Conservation (phyloP, 305 asterid species). For the Andrographis paniculata region DNA sequence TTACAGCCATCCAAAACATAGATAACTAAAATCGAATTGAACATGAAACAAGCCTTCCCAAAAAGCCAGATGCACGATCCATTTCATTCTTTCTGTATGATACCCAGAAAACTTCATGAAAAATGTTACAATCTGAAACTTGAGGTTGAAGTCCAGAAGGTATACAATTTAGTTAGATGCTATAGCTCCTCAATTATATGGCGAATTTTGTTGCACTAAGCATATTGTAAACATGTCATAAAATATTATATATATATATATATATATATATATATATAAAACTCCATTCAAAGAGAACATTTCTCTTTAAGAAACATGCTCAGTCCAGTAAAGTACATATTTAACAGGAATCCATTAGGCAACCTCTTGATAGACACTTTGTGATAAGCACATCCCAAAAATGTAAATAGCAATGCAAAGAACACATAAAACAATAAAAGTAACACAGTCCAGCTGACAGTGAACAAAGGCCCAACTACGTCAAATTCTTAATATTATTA, state of each 20-base stretch:
- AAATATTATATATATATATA: background rate
- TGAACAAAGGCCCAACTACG: background rate
- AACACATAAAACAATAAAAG: constrained; percentile 10
- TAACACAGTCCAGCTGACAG: constrained; percentile 15
- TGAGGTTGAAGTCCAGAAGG: constrained; percentile 3
- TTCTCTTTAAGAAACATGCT: background rate
- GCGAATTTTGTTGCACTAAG: background rate
- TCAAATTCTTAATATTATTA: background rate
- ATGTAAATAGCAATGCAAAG: constrained; percentile 7
- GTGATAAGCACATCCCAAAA: constrained; percentile 11
- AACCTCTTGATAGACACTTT: background rate
- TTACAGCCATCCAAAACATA: background rate
- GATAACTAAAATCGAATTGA: background rate
- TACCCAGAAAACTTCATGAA: constrained; percentile 6
- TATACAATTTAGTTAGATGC: constrained; percentile 3
- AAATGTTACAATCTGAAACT: background rate
- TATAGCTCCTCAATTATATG: background rate
- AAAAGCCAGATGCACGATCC: background rate
- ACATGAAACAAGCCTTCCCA: background rate
- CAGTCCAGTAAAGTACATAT: constrained; percentile 7
- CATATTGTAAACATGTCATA: constrained; percentile 6
- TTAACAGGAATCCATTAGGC: too few species aligned
- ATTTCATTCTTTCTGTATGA: background rate
- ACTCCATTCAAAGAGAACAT: background rate
- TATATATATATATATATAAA: too few species aligned